Percentiles rank a stretch among this genome's conserved stretches.
Evolutionary conservation across 306 rosid genomes (phyloP).

Genomic region (Vachellia pachyceras): DNA sequence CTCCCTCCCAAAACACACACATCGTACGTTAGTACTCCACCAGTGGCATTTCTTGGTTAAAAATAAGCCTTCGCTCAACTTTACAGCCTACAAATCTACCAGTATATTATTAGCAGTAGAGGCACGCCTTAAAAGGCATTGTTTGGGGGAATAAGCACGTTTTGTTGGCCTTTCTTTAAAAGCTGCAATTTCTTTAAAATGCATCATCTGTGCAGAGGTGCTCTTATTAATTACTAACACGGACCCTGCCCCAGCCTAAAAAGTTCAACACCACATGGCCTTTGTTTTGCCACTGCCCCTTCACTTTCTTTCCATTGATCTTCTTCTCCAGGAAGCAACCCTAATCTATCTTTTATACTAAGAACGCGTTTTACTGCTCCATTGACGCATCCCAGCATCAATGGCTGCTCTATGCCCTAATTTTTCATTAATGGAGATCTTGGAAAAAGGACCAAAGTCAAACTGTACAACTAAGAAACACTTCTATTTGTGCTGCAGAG

Average conservation of each 20-base stretch:
- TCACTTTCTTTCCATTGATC: background rate
- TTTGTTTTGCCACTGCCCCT: background rate
- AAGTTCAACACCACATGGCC: constrained; percentile 57
- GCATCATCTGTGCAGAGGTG: background rate
- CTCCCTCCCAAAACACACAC: no score
- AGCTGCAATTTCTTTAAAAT: constrained; percentile 25
- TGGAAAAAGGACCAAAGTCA: constrained; percentile 22
- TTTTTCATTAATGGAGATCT: background rate
- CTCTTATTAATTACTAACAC: constrained; percentile 42
- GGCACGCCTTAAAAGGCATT: background rate
- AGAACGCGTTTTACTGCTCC: background rate
- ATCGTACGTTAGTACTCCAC: background rate
- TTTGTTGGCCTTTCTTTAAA: constrained; percentile 29
- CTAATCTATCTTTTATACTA: background rate
- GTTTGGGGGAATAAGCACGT: constrained; percentile 49
- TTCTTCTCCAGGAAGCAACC: background rate
- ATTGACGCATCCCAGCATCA: background rate
- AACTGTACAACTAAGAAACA: background rate
- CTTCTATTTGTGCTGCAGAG: constrained; percentile 21
- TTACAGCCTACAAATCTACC: constrained; percentile 1
- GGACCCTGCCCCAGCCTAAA: constrained; percentile 36
- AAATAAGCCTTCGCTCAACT: constrained; percentile 1
- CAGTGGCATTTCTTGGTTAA: constrained; percentile 15
- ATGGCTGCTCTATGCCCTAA: background rate
- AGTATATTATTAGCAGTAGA: no score